phyloP scores from a whole-genome alignment of 2,329 filamentous ascomycete genomes.

The Dendryphion nanum region DNA sequence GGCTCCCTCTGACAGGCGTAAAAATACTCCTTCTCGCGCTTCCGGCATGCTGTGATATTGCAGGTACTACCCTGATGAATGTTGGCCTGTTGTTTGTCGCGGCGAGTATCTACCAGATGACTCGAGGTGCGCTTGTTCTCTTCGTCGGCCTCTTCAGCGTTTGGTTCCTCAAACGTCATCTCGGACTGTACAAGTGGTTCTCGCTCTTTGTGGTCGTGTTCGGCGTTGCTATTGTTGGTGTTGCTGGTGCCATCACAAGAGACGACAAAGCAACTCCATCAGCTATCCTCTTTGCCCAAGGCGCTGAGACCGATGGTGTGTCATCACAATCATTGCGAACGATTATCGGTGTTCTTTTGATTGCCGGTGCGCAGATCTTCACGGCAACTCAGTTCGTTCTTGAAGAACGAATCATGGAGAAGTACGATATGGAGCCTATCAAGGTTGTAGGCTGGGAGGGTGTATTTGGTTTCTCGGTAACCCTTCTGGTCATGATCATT shows the following conservation, averaged over 20 bases:
- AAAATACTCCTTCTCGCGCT: conserved; percentile 74
- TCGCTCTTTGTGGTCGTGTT: conserved; percentile 82
- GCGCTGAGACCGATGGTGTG: conserved; percentile 19
- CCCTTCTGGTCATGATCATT: conserved; percentile 73
- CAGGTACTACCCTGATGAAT: conserved; percentile 96
- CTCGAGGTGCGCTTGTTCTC: conserved; percentile 85
- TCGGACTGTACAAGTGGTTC: conserved; percentile 89
- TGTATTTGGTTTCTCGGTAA: conserved; percentile 81
- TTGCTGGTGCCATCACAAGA: conserved; percentile 80
- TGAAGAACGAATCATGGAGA: conserved; percentile 88
- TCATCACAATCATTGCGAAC: conserved; percentile 64
- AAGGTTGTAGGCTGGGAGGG: conserved; percentile 96
- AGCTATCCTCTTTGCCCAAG: neutral
- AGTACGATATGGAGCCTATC: conserved; percentile 78
- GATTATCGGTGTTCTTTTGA: conserved; percentile 80
- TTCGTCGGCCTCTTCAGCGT: conserved; percentile 97
- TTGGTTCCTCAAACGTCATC: conserved; percentile 75
- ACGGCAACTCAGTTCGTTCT: conserved; percentile 95
- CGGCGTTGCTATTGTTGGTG: conserved; percentile 85
- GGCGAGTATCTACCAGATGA: conserved; percentile 98
- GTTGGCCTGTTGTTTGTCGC: conserved; percentile 90
- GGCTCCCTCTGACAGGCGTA: conserved; percentile 64
- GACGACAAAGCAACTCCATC: conserved; percentile 55
- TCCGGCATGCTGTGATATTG: conserved; percentile 90
- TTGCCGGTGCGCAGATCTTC: conserved; percentile 93